These are phyloP conservation scores for Dactylellina haptotyla DNA, from an alignment of 2,329 filamentous ascomycete species.

Conservation along the genomic window DNA sequence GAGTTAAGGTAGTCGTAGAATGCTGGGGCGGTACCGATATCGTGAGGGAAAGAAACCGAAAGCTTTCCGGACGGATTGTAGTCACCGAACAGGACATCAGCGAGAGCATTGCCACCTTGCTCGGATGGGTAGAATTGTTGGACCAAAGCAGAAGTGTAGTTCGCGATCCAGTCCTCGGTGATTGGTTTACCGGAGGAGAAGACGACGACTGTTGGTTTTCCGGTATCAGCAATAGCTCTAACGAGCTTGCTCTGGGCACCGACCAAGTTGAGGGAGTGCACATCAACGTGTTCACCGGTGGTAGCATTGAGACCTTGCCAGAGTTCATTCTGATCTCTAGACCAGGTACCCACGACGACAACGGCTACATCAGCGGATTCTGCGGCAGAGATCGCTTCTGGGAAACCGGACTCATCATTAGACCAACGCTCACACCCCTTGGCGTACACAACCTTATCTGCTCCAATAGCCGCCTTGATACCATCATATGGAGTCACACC, in stretches of 20 bases:
- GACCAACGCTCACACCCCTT: conserved; percentile 79
- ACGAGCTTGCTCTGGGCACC: conserved; percentile 76
- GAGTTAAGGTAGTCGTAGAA: conserved; percentile 80
- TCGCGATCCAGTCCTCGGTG: conserved; percentile 77
- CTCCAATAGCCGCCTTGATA: conserved; percentile 71
- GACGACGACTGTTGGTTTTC: conserved; percentile 74
- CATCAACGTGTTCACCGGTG: conserved; percentile 78
- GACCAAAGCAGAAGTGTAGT: conserved; percentile 72
- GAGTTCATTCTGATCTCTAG: conserved; percentile 75
- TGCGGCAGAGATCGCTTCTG: conserved; percentile 73
- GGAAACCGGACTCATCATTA: conserved; percentile 73
- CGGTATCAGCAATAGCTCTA: conserved; percentile 73
- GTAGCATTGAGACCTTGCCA: conserved; percentile 78
- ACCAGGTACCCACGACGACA: conserved; percentile 80
- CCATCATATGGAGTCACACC: conserved; percentile 77
- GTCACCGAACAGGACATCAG: conserved; percentile 73
- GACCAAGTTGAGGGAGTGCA: conserved; percentile 72
- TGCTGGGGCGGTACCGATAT: conserved; percentile 73
- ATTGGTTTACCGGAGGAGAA: conserved; percentile 77
- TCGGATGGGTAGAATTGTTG: conserved; percentile 81
- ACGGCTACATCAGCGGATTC: conserved; percentile 76
- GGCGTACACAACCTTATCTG: conserved; percentile 70
- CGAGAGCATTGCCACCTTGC: conserved; percentile 73
- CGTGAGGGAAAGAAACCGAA: conserved; percentile 73
- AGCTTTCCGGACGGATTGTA: conserved; percentile 74